These are phyloP conservation scores for Phytophthora niederhauseri DNA, from an alignment of 352 stramenopile genomes.

Conservation along the genomic window DNA sequence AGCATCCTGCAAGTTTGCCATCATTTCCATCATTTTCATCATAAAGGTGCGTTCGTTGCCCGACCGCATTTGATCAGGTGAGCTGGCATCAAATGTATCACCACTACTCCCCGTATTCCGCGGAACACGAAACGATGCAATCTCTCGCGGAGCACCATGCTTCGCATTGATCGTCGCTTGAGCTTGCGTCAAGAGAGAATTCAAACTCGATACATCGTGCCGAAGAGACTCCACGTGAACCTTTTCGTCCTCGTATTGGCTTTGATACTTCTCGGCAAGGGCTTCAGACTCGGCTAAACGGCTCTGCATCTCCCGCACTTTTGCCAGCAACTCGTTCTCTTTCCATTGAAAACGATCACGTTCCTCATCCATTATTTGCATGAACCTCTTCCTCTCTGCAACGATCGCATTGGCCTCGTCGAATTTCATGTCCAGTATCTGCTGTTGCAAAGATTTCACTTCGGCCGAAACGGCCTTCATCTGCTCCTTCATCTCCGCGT, in stretches of 20 bases:
- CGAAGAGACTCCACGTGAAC: conserved; percentile 71
- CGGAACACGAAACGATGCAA: conserved; percentile 13
- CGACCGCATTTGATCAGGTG: conserved; percentile 2
- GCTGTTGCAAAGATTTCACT: conserved; percentile 49
- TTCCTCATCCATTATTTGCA: conserved; percentile 59
- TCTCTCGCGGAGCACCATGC: conserved; percentile 25
- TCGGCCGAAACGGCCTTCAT: conserved; percentile 36
- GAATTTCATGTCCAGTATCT: conserved; percentile 63
- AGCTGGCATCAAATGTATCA: conserved; percentile 1
- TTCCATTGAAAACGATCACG: conserved; percentile 55
- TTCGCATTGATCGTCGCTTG: conserved; percentile 58
- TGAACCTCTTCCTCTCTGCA: conserved; percentile 55
- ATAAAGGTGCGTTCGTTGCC: conserved; percentile 49
- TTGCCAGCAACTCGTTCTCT: conserved; percentile 60
- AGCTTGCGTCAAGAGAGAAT: conserved; percentile 63
- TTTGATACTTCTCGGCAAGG: conserved; percentile 58
- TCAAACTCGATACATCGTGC: conserved; percentile 70
- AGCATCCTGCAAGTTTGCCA: conserved; percentile 39
- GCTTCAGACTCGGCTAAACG: conserved; percentile 62
- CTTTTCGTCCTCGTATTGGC: conserved; percentile 81
- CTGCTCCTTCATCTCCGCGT: conserved; percentile 29
- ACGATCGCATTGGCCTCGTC: conserved; percentile 59
- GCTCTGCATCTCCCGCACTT: conserved; percentile 55
- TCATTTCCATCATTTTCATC: conserved; percentile 76
- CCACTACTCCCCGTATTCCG: not conserved